A percentile compares a stretch with the other conserved stretches of the same genome.
Evolutionary conservation across 1,139 yeast species (phyloP).

Genomic region (Pichia sp.): DNA sequence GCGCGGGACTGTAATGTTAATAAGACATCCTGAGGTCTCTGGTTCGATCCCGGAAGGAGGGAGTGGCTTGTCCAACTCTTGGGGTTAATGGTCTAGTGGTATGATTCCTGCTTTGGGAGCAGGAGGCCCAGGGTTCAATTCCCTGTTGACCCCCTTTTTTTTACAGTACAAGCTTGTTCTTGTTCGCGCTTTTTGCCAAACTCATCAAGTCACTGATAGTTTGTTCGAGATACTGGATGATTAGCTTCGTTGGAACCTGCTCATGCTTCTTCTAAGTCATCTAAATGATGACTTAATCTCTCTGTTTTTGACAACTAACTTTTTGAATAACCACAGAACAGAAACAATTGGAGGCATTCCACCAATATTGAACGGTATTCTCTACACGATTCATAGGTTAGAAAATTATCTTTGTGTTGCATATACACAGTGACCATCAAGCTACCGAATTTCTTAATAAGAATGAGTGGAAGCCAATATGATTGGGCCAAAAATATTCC

Average conservation of each 20-base stretch:
- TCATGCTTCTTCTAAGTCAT: neutral
- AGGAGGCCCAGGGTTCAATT: conserved; percentile 35
- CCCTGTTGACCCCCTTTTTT: conserved; percentile 32
- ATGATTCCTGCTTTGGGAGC: conserved; percentile 51
- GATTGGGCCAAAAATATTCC: conserved; percentile 74
- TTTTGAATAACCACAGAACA: neutral
- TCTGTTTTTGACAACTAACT: neutral
- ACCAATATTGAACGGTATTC: neutral
- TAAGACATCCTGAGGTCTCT: too few species aligned
- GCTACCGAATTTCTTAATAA: neutral
- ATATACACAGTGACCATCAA: neutral
- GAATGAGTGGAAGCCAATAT: conserved; percentile 19
- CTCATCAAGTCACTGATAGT: neutral
- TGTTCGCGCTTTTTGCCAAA: conserved; percentile 40
- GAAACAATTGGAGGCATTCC: neutral
- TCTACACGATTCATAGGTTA: neutral
- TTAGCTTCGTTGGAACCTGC: neutral
- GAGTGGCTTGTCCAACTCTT: neutral
- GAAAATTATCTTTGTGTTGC: neutral
- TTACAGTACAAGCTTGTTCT: conserved; percentile 29
- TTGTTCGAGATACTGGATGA: neutral
- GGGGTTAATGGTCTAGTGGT: conserved; percentile 36
- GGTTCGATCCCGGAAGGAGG: too few species aligned
- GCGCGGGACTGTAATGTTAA: too few species aligned
- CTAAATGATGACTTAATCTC: neutral